phyloP scores from a whole-genome alignment of 192 early-diverging fungal genomes.

The Coemansia sp. region DNA sequence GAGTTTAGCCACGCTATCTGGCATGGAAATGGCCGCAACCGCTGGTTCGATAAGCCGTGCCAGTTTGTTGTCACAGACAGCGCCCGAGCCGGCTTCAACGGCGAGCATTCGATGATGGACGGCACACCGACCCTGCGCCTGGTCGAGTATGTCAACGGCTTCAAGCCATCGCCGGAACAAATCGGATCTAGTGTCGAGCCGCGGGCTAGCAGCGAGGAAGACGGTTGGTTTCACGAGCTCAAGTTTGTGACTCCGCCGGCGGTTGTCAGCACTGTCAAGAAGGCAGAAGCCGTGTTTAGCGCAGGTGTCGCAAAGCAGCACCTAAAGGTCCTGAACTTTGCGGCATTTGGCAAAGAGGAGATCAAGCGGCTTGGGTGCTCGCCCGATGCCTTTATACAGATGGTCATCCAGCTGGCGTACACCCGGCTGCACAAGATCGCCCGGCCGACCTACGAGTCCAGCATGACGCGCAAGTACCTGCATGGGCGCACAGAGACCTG shows the following conservation, averaged over 20 bases:
- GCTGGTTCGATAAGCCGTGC: constrained; percentile 95
- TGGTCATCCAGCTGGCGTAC: constrained; percentile 97
- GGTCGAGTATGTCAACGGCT: constrained; percentile 72
- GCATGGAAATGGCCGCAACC: constrained; percentile 93
- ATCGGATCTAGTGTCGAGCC: constrained; percentile 11
- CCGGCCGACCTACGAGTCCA: constrained; percentile 90
- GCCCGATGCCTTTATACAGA: constrained; percentile 80
- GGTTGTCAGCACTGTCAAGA: constrained; percentile 61
- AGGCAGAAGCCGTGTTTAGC: constrained; percentile 77
- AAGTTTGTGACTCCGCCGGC: constrained; percentile 66
- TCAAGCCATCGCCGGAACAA: constrained; percentile 52
- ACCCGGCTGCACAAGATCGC: constrained; percentile 81
- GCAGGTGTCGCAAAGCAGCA: constrained; percentile 76
- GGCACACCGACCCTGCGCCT: constrained; percentile 88
- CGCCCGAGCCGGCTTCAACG: constrained; percentile 92
- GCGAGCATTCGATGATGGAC: constrained; percentile 96
- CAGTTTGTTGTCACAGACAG: constrained; percentile 97
- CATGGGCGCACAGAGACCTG: constrained; percentile 95
- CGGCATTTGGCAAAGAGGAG: constrained; percentile 89
- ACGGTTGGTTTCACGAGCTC: constrained; percentile 56
- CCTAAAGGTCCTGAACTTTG: constrained; percentile 78
- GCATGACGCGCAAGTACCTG: constrained; percentile 88
- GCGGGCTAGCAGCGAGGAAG: not conserved
- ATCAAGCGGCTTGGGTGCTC: constrained; percentile 86
- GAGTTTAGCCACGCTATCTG: constrained; percentile 87